Evolutionary conservation across 495 filamentous ascomycete genomes (phyloP), one percentile per base, ranked within the genome.

Genomic region (Xylaria flabelliformis): DNA sequence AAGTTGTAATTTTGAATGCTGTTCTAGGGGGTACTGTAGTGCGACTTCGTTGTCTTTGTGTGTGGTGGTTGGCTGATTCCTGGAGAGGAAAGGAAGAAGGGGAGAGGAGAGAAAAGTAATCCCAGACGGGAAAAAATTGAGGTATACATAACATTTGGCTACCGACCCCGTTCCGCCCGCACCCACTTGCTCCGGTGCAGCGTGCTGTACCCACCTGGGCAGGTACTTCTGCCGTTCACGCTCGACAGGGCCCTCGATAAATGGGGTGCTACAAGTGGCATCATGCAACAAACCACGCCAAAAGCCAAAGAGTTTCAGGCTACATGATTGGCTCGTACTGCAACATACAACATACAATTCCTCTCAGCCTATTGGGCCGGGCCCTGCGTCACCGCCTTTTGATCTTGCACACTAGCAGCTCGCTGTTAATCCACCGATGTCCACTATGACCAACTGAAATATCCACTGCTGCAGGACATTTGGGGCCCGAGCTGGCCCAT

Each of bases 21-120:
- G 81, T 71, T 82, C 80, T 81, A 78, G 76, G 73, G 78, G 74
- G 72, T 77, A 55, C 75, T 73, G 75, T 87, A 89, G 83, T 82
- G 84, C 84, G 89, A 91, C 89, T 91, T 91, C 87, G 88, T 90
- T 90, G 90, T 90, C 88, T 91, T 74, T 75, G 73, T 58, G 48
- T 41, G 75, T 77, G 77, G 61, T 72, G 71, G 55, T 78, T 79
- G 76, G 72, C 72, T 77, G 77, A 76, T 69, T 76, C 75, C 78
- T 76, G 74, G 71, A 72, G 74, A 75, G 74, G 74, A 75, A 78
- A 74, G 74, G 75, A 29, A 74, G 61, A 70, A 70, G 67, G 77
- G 62, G 73, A 55, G 76, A 69, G 75, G 78, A 73, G 73, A 78
- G 77, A 82, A 77, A 74, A 36, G 69, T 19, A 71, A 34, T 61